These are phyloP conservation scores for Leccinum ochraceum DNA, from an alignment of 768 basidiomycete species.

Conservation along the genomic window DNA sequence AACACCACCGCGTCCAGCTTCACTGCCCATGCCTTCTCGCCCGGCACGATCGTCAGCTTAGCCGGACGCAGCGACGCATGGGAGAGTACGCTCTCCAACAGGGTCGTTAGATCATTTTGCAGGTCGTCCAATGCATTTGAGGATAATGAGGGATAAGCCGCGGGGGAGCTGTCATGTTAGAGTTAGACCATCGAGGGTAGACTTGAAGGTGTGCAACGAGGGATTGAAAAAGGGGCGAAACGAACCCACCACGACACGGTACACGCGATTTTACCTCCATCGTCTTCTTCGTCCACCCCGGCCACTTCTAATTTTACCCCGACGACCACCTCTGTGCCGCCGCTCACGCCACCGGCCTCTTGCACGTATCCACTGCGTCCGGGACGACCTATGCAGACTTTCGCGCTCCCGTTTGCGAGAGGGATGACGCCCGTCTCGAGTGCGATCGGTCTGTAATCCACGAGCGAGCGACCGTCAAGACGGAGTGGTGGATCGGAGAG, in stretches of 20 bases:
- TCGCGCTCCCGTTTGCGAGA: conserved; percentile 83
- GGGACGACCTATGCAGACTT: conserved; percentile 66
- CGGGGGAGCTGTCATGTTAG: conserved; percentile 60
- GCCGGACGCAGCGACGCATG: conserved; percentile 65
- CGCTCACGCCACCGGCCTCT: conserved; percentile 75
- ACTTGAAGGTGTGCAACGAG: background rate
- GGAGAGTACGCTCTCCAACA: conserved; percentile 64
- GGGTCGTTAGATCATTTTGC: conserved; percentile 66
- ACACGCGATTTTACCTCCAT: conserved; percentile 65
- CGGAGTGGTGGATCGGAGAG: conserved; percentile 62
- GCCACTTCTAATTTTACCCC: conserved; percentile 83
- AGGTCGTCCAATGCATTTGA: conserved; percentile 70
- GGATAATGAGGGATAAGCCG: conserved; percentile 73
- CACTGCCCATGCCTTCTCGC: conserved; percentile 73
- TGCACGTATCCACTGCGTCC: conserved; percentile 72
- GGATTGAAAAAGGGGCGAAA: conserved; percentile 3
- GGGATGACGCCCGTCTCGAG: conserved; percentile 80
- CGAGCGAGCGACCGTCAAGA: conserved; percentile 69
- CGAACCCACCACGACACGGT: conserved; percentile 74
- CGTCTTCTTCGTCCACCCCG: conserved; percentile 42
- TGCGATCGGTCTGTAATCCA: conserved; percentile 66
- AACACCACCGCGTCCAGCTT: conserved; percentile 75
- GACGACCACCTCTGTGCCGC: conserved; percentile 75
- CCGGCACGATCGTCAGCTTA: conserved; percentile 60
- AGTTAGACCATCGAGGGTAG: background rate